Conservation (phyloP, 306 rosid species). For the Styphnolobium japonicum region DNA sequence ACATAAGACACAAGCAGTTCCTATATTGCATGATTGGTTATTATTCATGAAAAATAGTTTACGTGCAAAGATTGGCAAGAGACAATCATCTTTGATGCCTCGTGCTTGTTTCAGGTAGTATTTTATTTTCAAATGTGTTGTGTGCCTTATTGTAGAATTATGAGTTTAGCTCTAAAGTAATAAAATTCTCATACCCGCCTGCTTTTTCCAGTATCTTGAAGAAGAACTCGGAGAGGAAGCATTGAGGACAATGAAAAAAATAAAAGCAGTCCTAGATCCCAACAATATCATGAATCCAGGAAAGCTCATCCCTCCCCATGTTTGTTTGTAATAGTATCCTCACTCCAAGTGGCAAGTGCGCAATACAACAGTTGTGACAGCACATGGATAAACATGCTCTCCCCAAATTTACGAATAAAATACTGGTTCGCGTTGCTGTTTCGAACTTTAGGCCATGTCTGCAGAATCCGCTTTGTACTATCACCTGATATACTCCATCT, state of each 20-base stretch:
- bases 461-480: slow-evolving; percentile 17
- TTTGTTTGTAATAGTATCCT: slow-evolving; percentile 58
- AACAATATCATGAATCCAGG: slow-evolving; percentile 94
- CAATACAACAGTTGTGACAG: not conserved
- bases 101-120: slow-evolving; percentile 7
- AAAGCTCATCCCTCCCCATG: slow-evolving; percentile 90
- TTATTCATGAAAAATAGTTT: slow-evolving; percentile 1
- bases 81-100: not conserved
- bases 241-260: slow-evolving; percentile 80
- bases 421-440: not conserved
- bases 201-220: slow-evolving; percentile 68
- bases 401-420: not conserved
- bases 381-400: not conserved
- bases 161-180: not conserved
- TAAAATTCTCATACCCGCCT: not conserved
- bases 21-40: not conserved
- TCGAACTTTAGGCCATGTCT: not conserved
- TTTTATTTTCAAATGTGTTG: not conserved
- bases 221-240: slow-evolving; percentile 86
- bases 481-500: too few species aligned
- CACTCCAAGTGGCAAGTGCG: slow-evolving; percentile 3
- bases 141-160: not conserved
- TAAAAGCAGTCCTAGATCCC: slow-evolving; percentile 82
- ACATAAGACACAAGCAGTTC: not conserved
- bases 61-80: not conserved